Percentiles rank a stretch among this genome's conserved stretches.
phyloP scores from a whole-genome alignment of 2,329 filamentous ascomycete genomes.

The Teratosphaeria gauchensis region DNA sequence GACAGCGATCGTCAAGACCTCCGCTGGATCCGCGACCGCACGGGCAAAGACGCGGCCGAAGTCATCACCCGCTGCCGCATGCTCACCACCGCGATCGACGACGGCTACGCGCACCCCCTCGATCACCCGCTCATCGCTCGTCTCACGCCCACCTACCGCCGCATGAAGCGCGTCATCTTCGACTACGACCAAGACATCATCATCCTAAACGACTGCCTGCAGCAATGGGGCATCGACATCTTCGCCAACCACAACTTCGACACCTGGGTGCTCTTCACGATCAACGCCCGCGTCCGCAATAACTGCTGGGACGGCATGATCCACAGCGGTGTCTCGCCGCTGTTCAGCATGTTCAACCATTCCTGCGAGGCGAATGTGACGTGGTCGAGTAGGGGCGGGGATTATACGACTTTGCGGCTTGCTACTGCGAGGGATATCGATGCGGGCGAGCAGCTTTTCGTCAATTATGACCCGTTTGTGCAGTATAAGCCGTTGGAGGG shows the following conservation, averaged over 20 bases:
- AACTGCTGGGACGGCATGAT: conserved; percentile 59
- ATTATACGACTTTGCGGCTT: conserved; percentile 10
- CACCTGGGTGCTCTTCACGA: conserved; percentile 74
- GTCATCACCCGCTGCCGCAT: conserved; percentile 13
- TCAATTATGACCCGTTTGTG: conserved; percentile 19
- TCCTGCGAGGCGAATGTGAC: conserved; percentile 85
- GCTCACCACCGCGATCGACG: conserved; percentile 11
- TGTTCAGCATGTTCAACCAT: conserved; percentile 93
- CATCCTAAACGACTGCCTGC: conserved; percentile 60
- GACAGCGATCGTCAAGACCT: conserved; percentile 9
- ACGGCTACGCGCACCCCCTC: conserved; percentile 14
- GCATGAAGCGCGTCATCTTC: conserved; percentile 37
- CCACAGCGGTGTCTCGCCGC: conserved; percentile 53
- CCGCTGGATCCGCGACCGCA: conserved; percentile 15
- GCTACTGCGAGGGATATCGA: conserved; percentile 5
- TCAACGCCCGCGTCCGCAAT: conserved; percentile 83
- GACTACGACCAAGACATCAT: conserved; percentile 63
- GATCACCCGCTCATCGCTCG: conserved; percentile 17
- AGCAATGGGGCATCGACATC: conserved; percentile 72
- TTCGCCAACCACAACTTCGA: conserved; percentile 54
- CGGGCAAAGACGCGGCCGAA: conserved; percentile 11
- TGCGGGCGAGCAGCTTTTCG: conserved; percentile 21
- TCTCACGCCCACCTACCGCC: conserved; percentile 18
- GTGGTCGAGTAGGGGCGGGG: conserved; percentile 50
- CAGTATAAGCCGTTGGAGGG: conserved; percentile 7